Conservation (phyloP, 371 early-diverging fungal species). For the Mucor irregularis region DNA sequence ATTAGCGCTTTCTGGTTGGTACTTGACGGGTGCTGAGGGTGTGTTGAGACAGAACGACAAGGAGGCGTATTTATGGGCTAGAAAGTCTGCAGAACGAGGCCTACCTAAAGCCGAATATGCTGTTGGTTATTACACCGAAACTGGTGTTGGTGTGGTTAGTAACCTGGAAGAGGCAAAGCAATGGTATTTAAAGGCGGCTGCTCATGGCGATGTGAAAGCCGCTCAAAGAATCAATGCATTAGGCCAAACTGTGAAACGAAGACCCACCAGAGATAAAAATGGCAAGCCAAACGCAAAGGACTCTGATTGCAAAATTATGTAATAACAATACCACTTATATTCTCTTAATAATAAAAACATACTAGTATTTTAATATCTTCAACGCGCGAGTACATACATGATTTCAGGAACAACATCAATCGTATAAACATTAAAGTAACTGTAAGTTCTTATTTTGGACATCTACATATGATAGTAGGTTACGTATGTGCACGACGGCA, state of each 20-base stretch:
- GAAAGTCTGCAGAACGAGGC: conserved; percentile 78
- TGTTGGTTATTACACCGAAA: conserved; percentile 80
- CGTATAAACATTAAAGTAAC: too few species aligned
- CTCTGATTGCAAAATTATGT: conserved; percentile 38
- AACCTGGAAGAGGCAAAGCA: conserved; percentile 67
- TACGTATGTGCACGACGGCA: too few species aligned
- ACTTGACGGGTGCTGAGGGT: conserved; percentile 75
- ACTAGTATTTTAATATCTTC: too few species aligned
- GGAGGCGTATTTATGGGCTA: conserved; percentile 88
- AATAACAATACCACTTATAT: too few species aligned
- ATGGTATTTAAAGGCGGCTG: conserved; percentile 76
- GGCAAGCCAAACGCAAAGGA: conserved; percentile 28
- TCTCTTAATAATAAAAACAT: too few species aligned
- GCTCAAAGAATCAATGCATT: conserved; percentile 65
- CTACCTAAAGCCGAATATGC: conserved; percentile 83
- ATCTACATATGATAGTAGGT: too few species aligned
- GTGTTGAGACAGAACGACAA: conserved; percentile 73
- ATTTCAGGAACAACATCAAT: too few species aligned
- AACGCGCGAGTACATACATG: too few species aligned
- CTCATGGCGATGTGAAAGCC: conserved; percentile 71
- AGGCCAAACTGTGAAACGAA: conserved; percentile 40
- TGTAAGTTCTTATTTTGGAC: too few species aligned
- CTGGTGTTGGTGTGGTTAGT: conserved; percentile 72
- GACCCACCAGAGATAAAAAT: conserved; percentile 32
- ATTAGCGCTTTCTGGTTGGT: conserved; percentile 88